A percentile compares a stretch with the other conserved stretches of the same genome.
Conservation (phyloP, 176 grass and related monocot genomes). For the Oryza nivara region DNA sequence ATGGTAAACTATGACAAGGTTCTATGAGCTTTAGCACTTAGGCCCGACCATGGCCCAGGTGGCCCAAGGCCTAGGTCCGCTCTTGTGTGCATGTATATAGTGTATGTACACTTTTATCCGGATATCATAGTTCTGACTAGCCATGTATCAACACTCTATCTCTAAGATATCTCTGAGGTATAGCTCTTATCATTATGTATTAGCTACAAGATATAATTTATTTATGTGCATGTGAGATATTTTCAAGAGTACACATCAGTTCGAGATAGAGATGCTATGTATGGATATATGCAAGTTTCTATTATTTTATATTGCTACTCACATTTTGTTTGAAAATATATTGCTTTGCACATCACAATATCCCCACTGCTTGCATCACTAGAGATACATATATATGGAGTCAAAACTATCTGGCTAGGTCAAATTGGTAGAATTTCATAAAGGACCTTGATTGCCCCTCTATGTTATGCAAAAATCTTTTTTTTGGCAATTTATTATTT, state of each 20-base stretch:
- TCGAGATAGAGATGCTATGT: too few species aligned
- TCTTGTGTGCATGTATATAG: too few species aligned
- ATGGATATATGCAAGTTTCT: not conserved
- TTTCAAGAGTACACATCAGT: not conserved
- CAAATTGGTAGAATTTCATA: not conserved
- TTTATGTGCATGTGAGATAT: not conserved
- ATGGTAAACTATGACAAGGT: too few species aligned
- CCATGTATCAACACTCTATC: not conserved
- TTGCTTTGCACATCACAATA: not conserved
- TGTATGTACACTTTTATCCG: too few species aligned
- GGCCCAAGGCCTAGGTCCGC: too few species aligned
- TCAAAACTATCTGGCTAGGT: not conserved
- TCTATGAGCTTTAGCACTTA: too few species aligned
- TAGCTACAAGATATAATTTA: not conserved
- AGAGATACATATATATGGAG: not conserved
- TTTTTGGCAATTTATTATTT: not conserved
- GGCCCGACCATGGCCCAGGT: too few species aligned
- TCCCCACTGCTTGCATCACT: not conserved
- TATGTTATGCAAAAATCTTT: not conserved
- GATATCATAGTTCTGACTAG: too few species aligned
- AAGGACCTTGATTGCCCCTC: not conserved
- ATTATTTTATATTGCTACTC: not conserved
- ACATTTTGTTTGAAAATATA: not conserved
- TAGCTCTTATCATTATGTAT: too few species aligned
- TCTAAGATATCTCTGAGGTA: not conserved